These are phyloP conservation scores for Diaporthe velutina DNA, from an alignment of 2,329 filamentous ascomycete species.

Conservation along the genomic window DNA sequence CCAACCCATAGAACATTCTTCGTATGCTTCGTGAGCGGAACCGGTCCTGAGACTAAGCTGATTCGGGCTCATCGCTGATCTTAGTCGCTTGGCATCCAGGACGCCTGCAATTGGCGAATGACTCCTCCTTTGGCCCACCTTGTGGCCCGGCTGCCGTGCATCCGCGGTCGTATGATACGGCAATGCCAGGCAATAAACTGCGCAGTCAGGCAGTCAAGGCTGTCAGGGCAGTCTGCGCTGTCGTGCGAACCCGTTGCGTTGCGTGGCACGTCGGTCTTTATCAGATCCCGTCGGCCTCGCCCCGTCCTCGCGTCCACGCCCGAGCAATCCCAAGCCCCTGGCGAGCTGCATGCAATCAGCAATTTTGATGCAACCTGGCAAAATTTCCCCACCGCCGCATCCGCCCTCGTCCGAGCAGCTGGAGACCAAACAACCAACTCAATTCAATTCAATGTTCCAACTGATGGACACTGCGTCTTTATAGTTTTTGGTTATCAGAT, in stretches of 20 bases:
- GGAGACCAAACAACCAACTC: not conserved
- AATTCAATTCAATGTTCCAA: slow-evolving; percentile 7
- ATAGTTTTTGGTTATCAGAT: slow-evolving; percentile 16
- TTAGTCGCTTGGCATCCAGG: not conserved
- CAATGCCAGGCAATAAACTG: not conserved
- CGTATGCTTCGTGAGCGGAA: not conserved
- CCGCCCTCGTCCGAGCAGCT: not conserved
- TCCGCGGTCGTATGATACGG: slow-evolving; percentile 20
- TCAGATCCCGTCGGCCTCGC: slow-evolving; percentile 21
- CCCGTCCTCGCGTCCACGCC: not conserved
- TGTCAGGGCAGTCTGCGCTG: too few relatives aligned
- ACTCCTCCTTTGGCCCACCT: not conserved
- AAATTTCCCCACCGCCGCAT: slow-evolving; percentile 12
- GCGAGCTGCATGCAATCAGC: slow-evolving; percentile 7
- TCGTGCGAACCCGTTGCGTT: not conserved
- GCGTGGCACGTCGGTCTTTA: slow-evolving; percentile 8
- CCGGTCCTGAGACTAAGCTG: not conserved
- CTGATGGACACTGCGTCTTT: not conserved
- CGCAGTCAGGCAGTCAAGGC: too few relatives aligned
- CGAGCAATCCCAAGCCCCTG: slow-evolving; percentile 22
- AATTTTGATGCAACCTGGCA: slow-evolving; percentile 28
- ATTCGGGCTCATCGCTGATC: slow-evolving; percentile 6
- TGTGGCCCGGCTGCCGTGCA: slow-evolving; percentile 6
- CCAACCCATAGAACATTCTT: slow-evolving; percentile 6
- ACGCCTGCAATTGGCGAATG: not conserved